These are phyloP conservation scores for Theobroma grandiflorum DNA, from an alignment of 441 rosid genomes.

Conservation along the genomic window DNA sequence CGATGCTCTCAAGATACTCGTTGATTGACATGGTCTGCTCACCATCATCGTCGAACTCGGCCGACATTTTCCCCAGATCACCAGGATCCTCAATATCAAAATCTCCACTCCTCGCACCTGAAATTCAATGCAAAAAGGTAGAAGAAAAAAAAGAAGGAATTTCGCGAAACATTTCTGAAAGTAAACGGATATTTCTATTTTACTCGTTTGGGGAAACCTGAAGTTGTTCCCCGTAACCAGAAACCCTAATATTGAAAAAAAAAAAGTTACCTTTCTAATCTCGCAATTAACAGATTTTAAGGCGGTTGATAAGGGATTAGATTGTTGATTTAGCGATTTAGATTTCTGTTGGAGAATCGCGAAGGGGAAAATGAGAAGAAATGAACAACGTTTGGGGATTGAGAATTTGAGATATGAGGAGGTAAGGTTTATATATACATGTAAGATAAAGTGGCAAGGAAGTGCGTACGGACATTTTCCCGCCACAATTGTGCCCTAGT, in stretches of 20 bases:
- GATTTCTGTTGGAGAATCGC: background rate
- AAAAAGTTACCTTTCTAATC: background rate
- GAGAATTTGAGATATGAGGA: background rate
- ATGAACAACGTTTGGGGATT: background rate
- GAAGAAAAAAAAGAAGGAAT: background rate
- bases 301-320: background rate
- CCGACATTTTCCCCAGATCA: conserved; percentile 48
- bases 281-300: background rate
- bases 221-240: background rate
- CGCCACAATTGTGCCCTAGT: conserved; percentile 54
- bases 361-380: background rate
- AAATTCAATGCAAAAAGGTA: background rate
- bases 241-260: background rate
- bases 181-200: background rate
- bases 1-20: conserved; percentile 74
- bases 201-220: background rate
- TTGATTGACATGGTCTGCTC: conserved; percentile 67
- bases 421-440: conserved; percentile 34
- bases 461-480: conserved; percentile 74
- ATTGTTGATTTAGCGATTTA: background rate
- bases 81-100: background rate
- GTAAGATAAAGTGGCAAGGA: conserved; percentile 18
- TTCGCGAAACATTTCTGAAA: background rate
- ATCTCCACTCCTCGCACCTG: background rate
- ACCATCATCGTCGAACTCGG: conserved; percentile 64